Base-by-base conservation (phyloP, 306 rosid species). In the Gillenia trifoliata region DNA sequence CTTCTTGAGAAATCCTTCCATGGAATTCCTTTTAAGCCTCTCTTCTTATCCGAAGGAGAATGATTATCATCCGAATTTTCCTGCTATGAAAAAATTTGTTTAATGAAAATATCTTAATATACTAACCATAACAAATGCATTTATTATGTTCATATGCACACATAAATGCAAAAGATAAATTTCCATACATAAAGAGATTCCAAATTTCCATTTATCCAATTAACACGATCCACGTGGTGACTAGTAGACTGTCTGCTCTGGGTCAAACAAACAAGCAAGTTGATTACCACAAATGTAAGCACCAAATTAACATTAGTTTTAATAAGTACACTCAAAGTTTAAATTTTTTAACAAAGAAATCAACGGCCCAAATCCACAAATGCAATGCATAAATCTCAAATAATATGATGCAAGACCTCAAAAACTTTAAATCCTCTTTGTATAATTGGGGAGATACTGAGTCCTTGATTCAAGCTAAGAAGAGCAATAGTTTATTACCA, bases 1-100 rank as follows among this genome's bases (percentile, higher is more conserved):
- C 83, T 90, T 79, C 86, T 78, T 20, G 91, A 79, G 74, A 91
- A 91, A 85, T 91, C 96, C 79, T 83, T 94, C 99, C 96, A 92
- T 4, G 97, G 99, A 83, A 94, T 81, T 63, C 99, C 99, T 77
- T 90, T 90, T 49, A 94, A 80, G 40, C 89, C 70, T 20, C 85
- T 79, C 86, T 77, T 91, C 80, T 84, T 91, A 47, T 85, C 93
- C 34, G 79, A 83, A 33, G 83, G 86, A 68, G 96, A 84, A 66
- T 80, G 77, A 73, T 79, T 83, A 50, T 86, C 92, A 56, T 86
- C 94, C 31, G 84, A 85, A 85, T 76, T 89, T 75, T 79, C 84
- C 97, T 94, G 88, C 65, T 60, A 82, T 70, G 28, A 40, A 30
- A 74, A 36, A 64, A 69, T 69, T 70, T 63, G 41, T 50, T 70